Evolutionary conservation across 108 stramenopile genomes (phyloP).

Genomic region (Cyclotella kingstonii): DNA sequence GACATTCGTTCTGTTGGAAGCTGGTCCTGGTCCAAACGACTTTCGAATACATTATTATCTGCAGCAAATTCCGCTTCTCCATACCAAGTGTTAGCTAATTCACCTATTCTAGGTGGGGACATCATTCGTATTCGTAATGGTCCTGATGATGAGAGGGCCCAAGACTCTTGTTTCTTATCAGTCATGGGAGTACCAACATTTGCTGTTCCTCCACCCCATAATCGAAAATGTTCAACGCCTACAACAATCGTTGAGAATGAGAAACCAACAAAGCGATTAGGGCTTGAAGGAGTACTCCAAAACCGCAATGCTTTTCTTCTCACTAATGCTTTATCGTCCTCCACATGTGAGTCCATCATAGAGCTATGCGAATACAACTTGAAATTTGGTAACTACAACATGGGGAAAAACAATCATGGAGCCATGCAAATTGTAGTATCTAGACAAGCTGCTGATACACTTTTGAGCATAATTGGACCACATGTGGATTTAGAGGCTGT

Average conservation of each 20-base stretch:
- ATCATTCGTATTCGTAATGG: slow-evolving; percentile 35
- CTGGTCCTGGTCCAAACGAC: neutral
- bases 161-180: slow-evolving; percentile 38
- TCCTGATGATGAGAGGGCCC: slow-evolving; percentile 16
- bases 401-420: slow-evolving; percentile 78
- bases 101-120: slow-evolving; percentile 35
- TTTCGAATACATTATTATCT: neutral
- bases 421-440: slow-evolving; percentile 76
- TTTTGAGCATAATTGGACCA: slow-evolving; percentile 50
- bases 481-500: slow-evolving; percentile 63
- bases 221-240: neutral
- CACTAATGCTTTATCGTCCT: slow-evolving; percentile 46
- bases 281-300: slow-evolving; percentile 61
- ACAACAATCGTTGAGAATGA: neutral
- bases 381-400: slow-evolving; percentile 62
- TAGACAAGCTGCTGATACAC: slow-evolving; percentile 40
- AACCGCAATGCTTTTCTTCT: slow-evolving; percentile 61
- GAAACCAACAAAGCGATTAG: slow-evolving; percentile 23
- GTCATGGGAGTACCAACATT: slow-evolving; percentile 62
- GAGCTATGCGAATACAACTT: slow-evolving; percentile 49
- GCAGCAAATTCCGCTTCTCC: neutral
- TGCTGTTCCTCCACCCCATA: slow-evolving; percentile 40
- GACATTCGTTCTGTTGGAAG: neutral
- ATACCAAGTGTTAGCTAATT: slow-evolving; percentile 28
- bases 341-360: slow-evolving; percentile 59